Percentiles rank a stretch among this genome's conserved stretches.
These are phyloP conservation scores for Rosa hybrid DNA, from an alignment of 331 rosid genomes.

Conservation along the genomic window DNA sequence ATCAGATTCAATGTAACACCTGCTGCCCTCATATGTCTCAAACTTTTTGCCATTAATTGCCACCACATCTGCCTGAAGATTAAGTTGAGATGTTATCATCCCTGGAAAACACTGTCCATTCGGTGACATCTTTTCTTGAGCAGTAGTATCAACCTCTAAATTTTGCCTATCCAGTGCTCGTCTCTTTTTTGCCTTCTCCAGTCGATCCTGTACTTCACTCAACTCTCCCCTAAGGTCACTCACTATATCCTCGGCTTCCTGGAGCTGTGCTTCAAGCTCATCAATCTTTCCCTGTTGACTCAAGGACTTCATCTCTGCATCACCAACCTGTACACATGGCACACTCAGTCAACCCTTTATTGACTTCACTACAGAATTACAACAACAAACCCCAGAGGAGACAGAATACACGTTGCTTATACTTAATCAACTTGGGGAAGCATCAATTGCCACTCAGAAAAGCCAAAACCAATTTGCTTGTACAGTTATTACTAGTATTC, in stretches of 20 bases:
- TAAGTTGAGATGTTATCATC: constrained; percentile 27
- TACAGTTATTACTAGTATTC: not conserved
- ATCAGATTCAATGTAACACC: constrained; percentile 35
- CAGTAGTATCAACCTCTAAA: constrained; percentile 27
- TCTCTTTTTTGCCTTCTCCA: constrained; percentile 52
- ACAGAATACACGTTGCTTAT: not conserved
- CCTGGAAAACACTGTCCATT: constrained; percentile 22
- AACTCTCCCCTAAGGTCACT: constrained; percentile 68
- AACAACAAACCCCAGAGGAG: no score
- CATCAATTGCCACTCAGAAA: not conserved
- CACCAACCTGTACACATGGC: constrained; percentile 24
- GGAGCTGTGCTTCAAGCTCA: constrained; percentile 66
- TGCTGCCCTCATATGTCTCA: constrained; percentile 33
- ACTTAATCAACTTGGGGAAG: not conserved
- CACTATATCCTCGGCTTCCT: constrained; percentile 66
- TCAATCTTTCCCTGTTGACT: constrained; percentile 53
- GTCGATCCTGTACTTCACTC: constrained; percentile 37
- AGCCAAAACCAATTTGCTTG: not conserved
- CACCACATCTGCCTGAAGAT: constrained; percentile 35
- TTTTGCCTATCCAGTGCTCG: constrained; percentile 38
- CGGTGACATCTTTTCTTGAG: constrained; percentile 32
- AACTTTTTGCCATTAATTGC: constrained; percentile 27
- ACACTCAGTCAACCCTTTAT: not conserved
- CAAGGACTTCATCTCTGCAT: constrained; percentile 48
- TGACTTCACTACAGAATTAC: not conserved